A percentile compares a stretch with the other conserved stretches of the same genome.
Evolutionary conservation across 2,329 filamentous ascomycete genomes (phyloP).

Genomic region (Dothistroma pini): DNA sequence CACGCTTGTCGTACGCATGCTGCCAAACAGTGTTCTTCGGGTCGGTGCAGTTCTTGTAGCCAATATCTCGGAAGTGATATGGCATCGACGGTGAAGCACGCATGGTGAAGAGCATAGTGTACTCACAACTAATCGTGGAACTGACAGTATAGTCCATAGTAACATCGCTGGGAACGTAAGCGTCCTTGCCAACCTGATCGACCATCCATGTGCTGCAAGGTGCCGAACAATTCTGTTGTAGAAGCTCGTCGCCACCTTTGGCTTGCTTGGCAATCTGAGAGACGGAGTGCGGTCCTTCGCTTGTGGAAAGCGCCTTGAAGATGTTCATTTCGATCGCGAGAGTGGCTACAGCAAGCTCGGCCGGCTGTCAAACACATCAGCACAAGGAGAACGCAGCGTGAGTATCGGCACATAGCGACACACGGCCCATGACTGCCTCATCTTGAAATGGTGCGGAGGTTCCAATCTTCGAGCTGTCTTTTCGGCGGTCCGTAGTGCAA

Average conservation of each 20-base stretch:
- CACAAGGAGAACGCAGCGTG: neutral
- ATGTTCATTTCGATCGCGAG: neutral
- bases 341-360: neutral
- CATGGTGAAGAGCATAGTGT: neutral
- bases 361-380: neutral
- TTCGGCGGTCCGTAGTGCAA: neutral
- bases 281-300: neutral
- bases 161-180: neutral
- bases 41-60: neutral
- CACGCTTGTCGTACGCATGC: neutral
- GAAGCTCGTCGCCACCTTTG: neutral
- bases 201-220: constrained; percentile 1
- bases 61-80: neutral
- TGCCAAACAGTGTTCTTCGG: neutral
- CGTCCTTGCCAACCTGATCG: constrained; percentile 1
- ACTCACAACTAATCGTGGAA: neutral
- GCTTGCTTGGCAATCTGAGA: neutral
- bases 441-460: neutral
- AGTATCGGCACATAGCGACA: neutral
- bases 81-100: neutral
- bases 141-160: neutral
- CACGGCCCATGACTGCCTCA: neutral
- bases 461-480: neutral
- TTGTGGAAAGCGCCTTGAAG: neutral
- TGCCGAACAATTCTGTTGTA: neutral